Evolutionary conservation across 1,139 yeast species (phyloP), one percentile per base, ranked within the genome.

Genomic region (Nakaseomyces nivariensis): DNA sequence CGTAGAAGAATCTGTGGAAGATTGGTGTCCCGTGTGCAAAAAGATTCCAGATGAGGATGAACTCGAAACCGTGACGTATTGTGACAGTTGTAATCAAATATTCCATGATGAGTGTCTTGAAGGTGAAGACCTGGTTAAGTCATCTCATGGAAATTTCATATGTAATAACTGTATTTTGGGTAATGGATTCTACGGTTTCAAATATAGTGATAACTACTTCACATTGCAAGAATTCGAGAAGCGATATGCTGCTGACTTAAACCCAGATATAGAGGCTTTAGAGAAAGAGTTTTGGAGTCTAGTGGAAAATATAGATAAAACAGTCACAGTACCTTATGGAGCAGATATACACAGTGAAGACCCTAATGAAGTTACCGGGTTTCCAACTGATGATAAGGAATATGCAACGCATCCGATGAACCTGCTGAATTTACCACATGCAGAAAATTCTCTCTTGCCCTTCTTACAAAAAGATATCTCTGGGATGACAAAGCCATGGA

Each of bases 141-240:
- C 82, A 1, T 89, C 89, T 0, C 62, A 70, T 17, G 78, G 79
- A 4, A 74, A 72, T 33, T 89, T 96, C 96, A 83, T 74, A 61
- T 90, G 97, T 65, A 84, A 82, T 46, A 77, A 77, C 53, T 90
- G 97, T 64, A 71, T 90, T 13, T 74, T 85, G 5, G 96, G 96
- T 0, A 85, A 90, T 1, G 94, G 95, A 0, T 92, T 83, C 57
- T 90, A 88, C 62, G 96, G 95, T 0, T 90, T 90, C 65, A 90
- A 85, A 57, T 95, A 86, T 55, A 81, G 84, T 24, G 72, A 75
- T 4, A 72, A 77, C 43, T 73, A 75, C 51, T 87, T 85, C 61
- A 72, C 83, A 0, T 68, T 81, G 25, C 58, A 66, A 0, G 82
- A 84, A 52, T 90, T 89, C 64, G 44, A 41, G n/a, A 75, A 75